A percentile compares a stretch with the other conserved stretches of the same genome.
phyloP scores from a whole-genome alignment of 805 yeast genomes.

The Yamadazyma phyllophila region DNA sequence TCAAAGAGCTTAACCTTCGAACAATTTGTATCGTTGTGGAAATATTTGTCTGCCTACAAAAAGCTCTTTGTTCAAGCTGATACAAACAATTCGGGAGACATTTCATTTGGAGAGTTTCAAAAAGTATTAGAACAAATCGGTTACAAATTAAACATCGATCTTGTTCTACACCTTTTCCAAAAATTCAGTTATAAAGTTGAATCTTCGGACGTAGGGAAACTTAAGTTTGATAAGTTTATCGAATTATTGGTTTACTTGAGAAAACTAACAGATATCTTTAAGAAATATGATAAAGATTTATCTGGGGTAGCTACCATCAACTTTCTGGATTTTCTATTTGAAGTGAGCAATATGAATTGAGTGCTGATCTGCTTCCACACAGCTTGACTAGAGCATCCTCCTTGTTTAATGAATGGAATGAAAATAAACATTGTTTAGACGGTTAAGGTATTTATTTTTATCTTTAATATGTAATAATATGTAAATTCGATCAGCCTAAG shows the following conservation, averaged over 20 bases:
- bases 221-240: slow-evolving; percentile 79
- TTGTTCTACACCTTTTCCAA: slow-evolving; percentile 57
- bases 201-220: slow-evolving; percentile 31
- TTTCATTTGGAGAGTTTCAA: slow-evolving; percentile 65
- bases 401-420: slow-evolving; percentile 1
- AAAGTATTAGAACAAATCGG: slow-evolving; percentile 64
- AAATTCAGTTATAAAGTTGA: slow-evolving; percentile 44
- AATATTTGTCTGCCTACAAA: slow-evolving; percentile 64
- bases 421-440: neutral
- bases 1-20: slow-evolving; percentile 38
- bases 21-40: slow-evolving; percentile 69
- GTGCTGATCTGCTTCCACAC: no score
- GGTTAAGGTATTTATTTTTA: neutral
- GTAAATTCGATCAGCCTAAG: neutral
- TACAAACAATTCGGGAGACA: slow-evolving; percentile 53
- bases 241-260: slow-evolving; percentile 76
- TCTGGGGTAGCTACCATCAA: slow-evolving; percentile 70
- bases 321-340: slow-evolving; percentile 64
- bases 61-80: slow-evolving; percentile 63
- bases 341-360: slow-evolving; percentile 37
- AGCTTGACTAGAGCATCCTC: neutral
- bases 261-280: slow-evolving; percentile 74
- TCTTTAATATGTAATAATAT: neutral
- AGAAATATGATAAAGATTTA: slow-evolving; percentile 69
- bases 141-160: slow-evolving; percentile 55